Conservation (phyloP, 2,329 filamentous ascomycete species). For the Hymenoscyphus fraxineus region DNA sequence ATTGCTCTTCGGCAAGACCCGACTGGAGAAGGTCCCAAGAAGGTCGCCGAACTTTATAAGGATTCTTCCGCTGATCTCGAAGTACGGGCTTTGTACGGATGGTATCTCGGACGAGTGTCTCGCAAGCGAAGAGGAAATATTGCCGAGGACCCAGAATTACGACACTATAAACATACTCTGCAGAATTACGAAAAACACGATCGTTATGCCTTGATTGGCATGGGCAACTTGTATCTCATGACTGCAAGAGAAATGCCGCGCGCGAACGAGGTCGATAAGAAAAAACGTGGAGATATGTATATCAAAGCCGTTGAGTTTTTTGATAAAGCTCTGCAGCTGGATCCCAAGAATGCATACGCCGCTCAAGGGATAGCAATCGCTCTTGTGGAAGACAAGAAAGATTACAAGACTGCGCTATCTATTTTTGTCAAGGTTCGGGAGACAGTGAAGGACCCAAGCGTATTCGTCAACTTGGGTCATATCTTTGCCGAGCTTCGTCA, state of each 20-base stretch:
- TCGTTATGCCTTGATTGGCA: slow-evolving; percentile 90
- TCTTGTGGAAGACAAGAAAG: slow-evolving; percentile 89
- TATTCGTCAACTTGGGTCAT: slow-evolving; percentile 91
- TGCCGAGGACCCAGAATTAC: slow-evolving; percentile 83
- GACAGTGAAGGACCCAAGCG: slow-evolving; percentile 80
- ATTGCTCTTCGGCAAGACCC: slow-evolving; percentile 80
- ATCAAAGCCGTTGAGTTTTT: slow-evolving; percentile 96
- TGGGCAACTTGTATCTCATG: slow-evolving; percentile 85
- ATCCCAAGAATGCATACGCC: slow-evolving; percentile 91
- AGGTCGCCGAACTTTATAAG: slow-evolving; percentile 80
- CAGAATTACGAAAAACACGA: slow-evolving; percentile 97
- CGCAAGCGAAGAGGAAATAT: slow-evolving; percentile 80
- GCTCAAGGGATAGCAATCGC: slow-evolving; percentile 95
- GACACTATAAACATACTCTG: slow-evolving; percentile 94
- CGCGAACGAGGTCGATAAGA: slow-evolving; percentile 82
- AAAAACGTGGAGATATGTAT: slow-evolving; percentile 84
- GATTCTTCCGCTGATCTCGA: slow-evolving; percentile 82
- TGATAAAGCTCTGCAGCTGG: slow-evolving; percentile 92
- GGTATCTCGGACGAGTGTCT: slow-evolving; percentile 82
- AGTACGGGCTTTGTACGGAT: slow-evolving; percentile 88
- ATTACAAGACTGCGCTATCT: slow-evolving; percentile 74
- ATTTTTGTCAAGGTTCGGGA: slow-evolving; percentile 90
- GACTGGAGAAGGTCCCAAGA: slow-evolving; percentile 80
- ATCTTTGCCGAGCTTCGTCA: slow-evolving; percentile 88
- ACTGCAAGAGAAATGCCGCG: slow-evolving; percentile 92